Evolutionary conservation across 1,284 basidiomycete genomes (phyloP).

Genomic region (Trichosporon asahii): DNA sequence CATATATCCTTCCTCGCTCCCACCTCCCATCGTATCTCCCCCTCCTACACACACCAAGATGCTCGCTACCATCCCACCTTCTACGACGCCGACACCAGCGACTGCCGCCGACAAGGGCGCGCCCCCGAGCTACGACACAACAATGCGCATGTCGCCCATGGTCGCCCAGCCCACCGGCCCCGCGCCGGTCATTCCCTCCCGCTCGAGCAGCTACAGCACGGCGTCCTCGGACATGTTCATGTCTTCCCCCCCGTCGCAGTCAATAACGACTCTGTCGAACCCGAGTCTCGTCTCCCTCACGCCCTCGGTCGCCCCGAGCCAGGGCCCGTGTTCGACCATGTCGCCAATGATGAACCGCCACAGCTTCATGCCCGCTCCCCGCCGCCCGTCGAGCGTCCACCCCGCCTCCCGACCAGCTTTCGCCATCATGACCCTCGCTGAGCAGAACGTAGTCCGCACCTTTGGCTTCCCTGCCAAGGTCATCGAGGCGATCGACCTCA

Average conservation of each 20-base stretch:
- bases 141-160: background rate
- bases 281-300: background rate
- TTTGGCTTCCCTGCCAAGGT: slow-evolving; percentile 1
- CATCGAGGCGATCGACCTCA: slow-evolving; percentile 9
- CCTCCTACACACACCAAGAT: background rate
- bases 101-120: slow-evolving; percentile 1
- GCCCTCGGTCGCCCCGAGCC: background rate
- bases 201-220: background rate
- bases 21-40: background rate
- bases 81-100: background rate
- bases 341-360: background rate
- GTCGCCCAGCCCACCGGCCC: background rate
- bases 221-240: slow-evolving; percentile 2
- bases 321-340: background rate
- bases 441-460: background rate
- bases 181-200: background rate
- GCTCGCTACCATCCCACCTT: background rate
- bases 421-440: slow-evolving; percentile 1
- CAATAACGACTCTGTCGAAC: slow-evolving; percentile 1
- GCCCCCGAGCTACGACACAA: slow-evolving; percentile 2
- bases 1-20: background rate
- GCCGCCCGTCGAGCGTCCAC: background rate
- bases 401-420: background rate
- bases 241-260: background rate
- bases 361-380: background rate